Base-by-base conservation (phyloP, 257 asterid genomes). In the Ocimum tenuiflorum region DNA sequence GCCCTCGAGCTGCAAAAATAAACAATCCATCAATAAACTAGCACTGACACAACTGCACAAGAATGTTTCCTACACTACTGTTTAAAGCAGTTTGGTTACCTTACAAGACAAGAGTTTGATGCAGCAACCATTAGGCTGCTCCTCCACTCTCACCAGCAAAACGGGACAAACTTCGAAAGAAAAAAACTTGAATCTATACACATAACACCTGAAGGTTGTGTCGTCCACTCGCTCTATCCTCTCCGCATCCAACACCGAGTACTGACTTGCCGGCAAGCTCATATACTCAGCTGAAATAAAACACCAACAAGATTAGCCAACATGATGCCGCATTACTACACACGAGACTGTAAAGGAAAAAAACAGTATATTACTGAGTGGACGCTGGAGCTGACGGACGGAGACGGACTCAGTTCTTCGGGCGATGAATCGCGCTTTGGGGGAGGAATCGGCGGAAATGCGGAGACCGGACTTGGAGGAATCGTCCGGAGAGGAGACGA, bases 251-350 rank as follows among this genome's bases (percentile, higher is more conserved):
- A 94, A 73, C 81, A 94, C 99, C 50, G 99, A 94, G 84, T 88
- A 94, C 76, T 90, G 97, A 79, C 99, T 90, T 51, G 97, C 97
- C 3, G 95, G 97, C 94, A 94, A 77, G 68, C 97, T 88, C 99
- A 90, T 90, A 67, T 94, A 94, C 81, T 90, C 96, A 50, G 64
- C 97, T 88, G 65, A 41, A 75, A 38, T 47, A 54, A 51, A 22
- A n/a, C 70, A 41, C 56, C 7, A 48, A 2, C 27, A 54, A 38
- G 20, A 51, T 41, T 18, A 46, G 33, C 33, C 49, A 17, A 15
- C 5, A 45, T 4, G 11, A 43, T 8, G 14, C 52, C 14, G 24
- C 60, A 62, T 38, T 10, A 60, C 9, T 1, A 38, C 48, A 67
- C 12, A 47, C n/a, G n/a, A 63, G 11, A 41, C 1, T 23, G 8